A percentile compares a stretch with the other conserved stretches of the same genome.
Evolutionary conservation across 2,329 filamentous ascomycete genomes (phyloP).

Genomic region (Colletotrichum musicola): DNA sequence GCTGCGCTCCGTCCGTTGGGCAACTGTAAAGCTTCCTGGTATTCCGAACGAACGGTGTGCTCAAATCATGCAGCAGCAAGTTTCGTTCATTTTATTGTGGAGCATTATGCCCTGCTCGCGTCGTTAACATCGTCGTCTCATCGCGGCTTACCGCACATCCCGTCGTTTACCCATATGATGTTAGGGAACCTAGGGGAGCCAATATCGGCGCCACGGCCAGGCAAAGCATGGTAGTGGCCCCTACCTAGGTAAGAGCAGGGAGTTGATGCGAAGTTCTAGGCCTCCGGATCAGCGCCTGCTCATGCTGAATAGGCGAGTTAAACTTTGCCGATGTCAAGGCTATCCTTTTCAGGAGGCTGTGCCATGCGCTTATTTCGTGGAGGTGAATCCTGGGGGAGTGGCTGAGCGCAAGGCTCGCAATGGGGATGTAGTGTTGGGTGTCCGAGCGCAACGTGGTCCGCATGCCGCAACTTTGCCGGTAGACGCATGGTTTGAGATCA

Average conservation of each 20-base stretch:
- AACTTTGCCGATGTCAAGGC: constrained; percentile 11
- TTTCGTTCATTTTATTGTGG: neutral
- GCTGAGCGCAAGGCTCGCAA: neutral
- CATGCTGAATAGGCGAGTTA: constrained; percentile 14
- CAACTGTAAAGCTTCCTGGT: neutral
- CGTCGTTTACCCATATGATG: no score
- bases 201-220: no score
- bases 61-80: neutral
- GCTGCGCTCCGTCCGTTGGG: neutral
- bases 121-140: no score
- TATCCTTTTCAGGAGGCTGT: neutral
- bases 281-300: neutral
- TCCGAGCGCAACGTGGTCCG: neutral
- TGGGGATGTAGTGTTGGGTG: neutral
- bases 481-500: neutral
- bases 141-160: no score
- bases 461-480: neutral
- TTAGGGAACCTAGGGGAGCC: no score
- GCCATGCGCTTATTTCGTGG: neutral
- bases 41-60: neutral
- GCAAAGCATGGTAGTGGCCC: neutral
- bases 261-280: neutral
- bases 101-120: neutral
- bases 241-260: no score
- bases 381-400: neutral